Conservation (phyloP, 768 basidiomycete genomes). For the Dendrothele bispora region DNA sequence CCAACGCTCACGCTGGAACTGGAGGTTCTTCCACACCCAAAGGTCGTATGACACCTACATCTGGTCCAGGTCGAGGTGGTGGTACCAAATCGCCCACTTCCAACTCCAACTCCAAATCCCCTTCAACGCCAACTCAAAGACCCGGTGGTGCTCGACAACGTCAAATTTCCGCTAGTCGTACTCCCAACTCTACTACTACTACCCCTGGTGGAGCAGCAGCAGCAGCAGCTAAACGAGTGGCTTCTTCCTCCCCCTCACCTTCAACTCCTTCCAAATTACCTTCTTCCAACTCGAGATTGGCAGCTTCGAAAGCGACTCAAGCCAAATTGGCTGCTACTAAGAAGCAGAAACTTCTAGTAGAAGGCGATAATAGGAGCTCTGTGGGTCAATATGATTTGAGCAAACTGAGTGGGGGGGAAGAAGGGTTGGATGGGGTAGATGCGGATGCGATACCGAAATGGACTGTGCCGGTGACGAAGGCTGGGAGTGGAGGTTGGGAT, state of each 20-base stretch:
- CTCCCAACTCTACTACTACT: too few species aligned
- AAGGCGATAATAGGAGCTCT: conserved; percentile 51
- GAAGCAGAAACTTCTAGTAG: conserved; percentile 33
- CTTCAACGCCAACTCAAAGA: not conserved
- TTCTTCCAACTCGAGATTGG: conserved; percentile 39
- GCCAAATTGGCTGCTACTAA: conserved; percentile 32
- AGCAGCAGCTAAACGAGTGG: conserved; percentile 16
- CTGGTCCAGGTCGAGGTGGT: too few species aligned
- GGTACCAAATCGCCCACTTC: not conserved
- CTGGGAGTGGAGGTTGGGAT: conserved; percentile 87
- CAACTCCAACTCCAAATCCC: not conserved
- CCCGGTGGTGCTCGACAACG: not conserved
- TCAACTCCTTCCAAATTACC: conserved; percentile 30
- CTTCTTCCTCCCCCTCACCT: conserved; percentile 23
- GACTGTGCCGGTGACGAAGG: conserved; percentile 69
- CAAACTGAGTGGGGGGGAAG: conserved; percentile 46
- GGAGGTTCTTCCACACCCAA: too few species aligned
- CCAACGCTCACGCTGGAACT: conserved; percentile 17
- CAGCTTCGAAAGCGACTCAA: conserved; percentile 42
- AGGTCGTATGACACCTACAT: too few species aligned
- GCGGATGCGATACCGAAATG: conserved; percentile 79
- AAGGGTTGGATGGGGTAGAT: conserved; percentile 60
- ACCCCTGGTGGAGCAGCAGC: not conserved
- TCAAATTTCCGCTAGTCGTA: not conserved
- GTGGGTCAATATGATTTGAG: conserved; percentile 72